A percentile compares a stretch with the other conserved stretches of the same genome.
Evolutionary conservation across 129 eudicot species (phyloP).

Genomic region (Silybum marianum): DNA sequence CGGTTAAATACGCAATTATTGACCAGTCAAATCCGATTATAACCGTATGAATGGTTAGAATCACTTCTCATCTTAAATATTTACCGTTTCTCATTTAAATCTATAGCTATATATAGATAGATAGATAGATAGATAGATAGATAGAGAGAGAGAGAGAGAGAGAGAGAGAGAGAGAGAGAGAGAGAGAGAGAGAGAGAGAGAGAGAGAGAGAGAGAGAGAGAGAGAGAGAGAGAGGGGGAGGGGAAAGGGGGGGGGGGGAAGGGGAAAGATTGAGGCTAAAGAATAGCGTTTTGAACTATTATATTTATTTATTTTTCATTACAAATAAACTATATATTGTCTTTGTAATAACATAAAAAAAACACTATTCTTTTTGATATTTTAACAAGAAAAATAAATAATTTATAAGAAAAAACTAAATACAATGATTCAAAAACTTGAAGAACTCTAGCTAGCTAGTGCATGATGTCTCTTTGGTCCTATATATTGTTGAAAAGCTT

Average conservation of each 20-base stretch:
- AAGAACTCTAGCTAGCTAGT: neutral
- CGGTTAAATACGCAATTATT: no score
- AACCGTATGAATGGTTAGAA: no score
- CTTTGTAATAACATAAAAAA: neutral
- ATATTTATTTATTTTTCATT: neutral
- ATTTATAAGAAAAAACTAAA: conserved; percentile 11
- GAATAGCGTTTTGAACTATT: neutral
- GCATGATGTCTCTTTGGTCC: conserved; percentile 3
- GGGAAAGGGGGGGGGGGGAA: no score
- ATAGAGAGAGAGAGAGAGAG: neutral
- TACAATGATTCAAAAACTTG: conserved; percentile 27
- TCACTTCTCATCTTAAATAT: no score
- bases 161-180: no score
- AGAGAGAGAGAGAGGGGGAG: no score
- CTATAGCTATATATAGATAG: no score
- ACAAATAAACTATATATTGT: neutral
- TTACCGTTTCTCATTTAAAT: no score
- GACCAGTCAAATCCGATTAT: no score
- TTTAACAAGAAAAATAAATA: conserved; percentile 1
- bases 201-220: neutral
- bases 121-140: no score
- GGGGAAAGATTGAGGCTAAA: neutral
- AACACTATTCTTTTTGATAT: neutral
- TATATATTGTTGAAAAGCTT: conserved; percentile 5
- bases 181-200: no score